phyloP scores from a whole-genome alignment of 2,329 filamentous ascomycete species.

The Colletotrichum magnum region DNA sequence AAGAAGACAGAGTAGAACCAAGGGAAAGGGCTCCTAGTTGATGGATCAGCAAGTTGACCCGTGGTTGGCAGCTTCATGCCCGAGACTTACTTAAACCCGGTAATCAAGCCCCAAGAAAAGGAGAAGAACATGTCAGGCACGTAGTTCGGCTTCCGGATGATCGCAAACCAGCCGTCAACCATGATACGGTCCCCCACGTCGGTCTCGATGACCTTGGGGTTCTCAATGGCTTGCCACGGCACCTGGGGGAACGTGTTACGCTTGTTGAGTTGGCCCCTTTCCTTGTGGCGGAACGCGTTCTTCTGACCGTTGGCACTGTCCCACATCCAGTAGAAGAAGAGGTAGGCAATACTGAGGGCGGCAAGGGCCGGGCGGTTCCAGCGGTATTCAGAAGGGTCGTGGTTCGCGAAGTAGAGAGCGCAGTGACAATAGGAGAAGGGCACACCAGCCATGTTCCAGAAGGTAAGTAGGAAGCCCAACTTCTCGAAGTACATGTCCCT shows the following conservation, averaged over 20 bases:
- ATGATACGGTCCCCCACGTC: conserved; percentile 79
- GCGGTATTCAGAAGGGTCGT: conserved; percentile 77
- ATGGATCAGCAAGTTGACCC: neutral
- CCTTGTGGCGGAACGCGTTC: conserved; percentile 82
- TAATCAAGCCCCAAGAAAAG: conserved; percentile 65
- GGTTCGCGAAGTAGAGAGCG: conserved; percentile 84
- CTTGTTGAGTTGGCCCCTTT: conserved; percentile 73
- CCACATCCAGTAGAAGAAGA: conserved; percentile 88
- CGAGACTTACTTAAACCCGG: conserved; percentile 59
- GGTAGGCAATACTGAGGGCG: conserved; percentile 65
- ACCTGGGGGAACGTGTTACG: conserved; percentile 85
- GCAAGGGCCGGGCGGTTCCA: conserved; percentile 76
- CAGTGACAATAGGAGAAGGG: conserved; percentile 88
- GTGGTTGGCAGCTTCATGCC: neutral
- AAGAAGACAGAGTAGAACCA: conserved; percentile 96
- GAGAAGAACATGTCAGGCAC: conserved; percentile 65
- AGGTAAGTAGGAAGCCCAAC: conserved; percentile 91
- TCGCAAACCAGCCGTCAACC: conserved; percentile 75
- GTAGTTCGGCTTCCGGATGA: conserved; percentile 68
- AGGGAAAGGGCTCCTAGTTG: conserved; percentile 77
- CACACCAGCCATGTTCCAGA: conserved; percentile 89
- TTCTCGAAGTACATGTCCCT: conserved; percentile 93
- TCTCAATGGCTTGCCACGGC: conserved; percentile 81
- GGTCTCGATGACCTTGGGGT: conserved; percentile 80
- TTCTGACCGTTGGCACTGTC: conserved; percentile 88